Evolutionary conservation across 306 rosid genomes (phyloP).

Genomic region (Cicer chorassanicum): DNA sequence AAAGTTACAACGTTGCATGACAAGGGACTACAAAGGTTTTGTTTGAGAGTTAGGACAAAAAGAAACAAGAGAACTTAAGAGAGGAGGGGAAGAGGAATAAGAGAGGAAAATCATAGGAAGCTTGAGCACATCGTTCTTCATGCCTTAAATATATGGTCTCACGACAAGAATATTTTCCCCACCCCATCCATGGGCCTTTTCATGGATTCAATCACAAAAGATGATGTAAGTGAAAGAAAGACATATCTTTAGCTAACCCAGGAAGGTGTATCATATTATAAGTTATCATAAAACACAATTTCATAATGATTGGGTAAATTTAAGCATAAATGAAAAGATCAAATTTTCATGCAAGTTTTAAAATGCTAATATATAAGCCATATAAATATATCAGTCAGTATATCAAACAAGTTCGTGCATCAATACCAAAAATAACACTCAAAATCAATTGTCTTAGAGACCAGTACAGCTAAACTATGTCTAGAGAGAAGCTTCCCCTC

Average conservation of each 20-base stretch:
- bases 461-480: conserved; percentile 39
- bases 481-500: conserved; percentile 31
- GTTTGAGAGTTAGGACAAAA: too few relatives aligned
- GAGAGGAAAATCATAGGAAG: background rate
- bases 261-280: background rate
- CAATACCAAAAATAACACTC: conserved; percentile 18
- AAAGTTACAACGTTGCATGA: too few relatives aligned
- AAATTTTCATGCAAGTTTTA: conserved; percentile 17
- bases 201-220: background rate
- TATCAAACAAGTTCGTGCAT: conserved; percentile 25
- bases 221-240: background rate
- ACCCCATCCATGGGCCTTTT: background rate
- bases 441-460: conserved; percentile 24
- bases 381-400: conserved; percentile 5
- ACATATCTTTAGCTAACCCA: background rate
- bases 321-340: background rate
- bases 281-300: background rate
- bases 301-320: background rate
- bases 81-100: too few relatives aligned
- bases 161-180: background rate
- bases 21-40: too few relatives aligned
- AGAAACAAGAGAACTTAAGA: too few relatives aligned
- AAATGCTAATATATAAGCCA: conserved; percentile 31
- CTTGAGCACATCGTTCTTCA: background rate
- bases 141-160: background rate